These are phyloP conservation scores for Penicillium sp. DNA, from an alignment of 2,329 filamentous ascomycete species.

Conservation along the genomic window DNA sequence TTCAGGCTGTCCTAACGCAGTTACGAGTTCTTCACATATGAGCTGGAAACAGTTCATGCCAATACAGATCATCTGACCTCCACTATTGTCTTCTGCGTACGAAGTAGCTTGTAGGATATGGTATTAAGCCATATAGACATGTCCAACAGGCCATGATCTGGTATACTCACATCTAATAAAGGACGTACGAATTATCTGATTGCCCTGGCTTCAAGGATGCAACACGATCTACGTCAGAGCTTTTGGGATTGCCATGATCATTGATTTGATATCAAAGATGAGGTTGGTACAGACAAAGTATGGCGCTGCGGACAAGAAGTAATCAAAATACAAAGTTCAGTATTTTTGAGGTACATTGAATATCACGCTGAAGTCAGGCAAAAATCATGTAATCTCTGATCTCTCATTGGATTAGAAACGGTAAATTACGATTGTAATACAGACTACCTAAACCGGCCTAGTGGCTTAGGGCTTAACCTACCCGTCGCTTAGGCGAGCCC, in stretches of 20 bases:
- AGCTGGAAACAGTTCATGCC: conserved; percentile 34
- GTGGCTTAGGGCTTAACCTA: conserved; percentile 43
- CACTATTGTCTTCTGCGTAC: conserved; percentile 13
- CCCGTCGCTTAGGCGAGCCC: conserved; percentile 46
- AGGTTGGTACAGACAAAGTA: background rate
- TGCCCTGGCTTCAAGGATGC: no score
- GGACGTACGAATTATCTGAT: no score
- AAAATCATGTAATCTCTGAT: background rate
- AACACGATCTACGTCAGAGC: background rate
- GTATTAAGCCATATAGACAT: background rate
- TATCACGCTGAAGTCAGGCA: background rate
- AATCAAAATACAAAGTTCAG: background rate
- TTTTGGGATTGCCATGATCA: background rate
- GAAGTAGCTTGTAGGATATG: conserved; percentile 7
- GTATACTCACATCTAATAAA: background rate
- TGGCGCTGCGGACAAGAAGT: background rate
- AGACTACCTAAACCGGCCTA: conserved; percentile 25
- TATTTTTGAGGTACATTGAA: background rate
- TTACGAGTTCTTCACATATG: conserved; percentile 38
- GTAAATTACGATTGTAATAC: conserved; percentile 5
- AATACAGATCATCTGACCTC: conserved; percentile 40
- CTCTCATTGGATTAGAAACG: background rate
- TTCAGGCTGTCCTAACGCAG: conserved; percentile 38
- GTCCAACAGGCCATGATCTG: background rate
- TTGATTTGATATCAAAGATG: background rate